Base-by-base conservation (phyloP, 768 basidiomycete species). In the Calocybe indica region DNA sequence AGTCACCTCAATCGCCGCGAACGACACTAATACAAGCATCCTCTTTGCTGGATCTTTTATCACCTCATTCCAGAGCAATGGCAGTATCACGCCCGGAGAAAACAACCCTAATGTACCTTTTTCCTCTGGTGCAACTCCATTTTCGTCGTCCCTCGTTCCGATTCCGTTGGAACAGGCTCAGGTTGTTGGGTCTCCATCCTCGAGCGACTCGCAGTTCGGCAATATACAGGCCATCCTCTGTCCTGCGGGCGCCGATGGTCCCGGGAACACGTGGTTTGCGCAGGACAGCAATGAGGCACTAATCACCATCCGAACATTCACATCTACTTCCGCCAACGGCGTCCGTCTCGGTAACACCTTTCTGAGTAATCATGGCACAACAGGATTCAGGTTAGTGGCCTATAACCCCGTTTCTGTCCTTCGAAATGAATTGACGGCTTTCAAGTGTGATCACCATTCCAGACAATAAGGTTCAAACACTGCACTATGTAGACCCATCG, bases 281-380 rank as follows among this genome's bases (percentile, higher is more conserved):
- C 72, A 78, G 41, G 84, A 91, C 58, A 82, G 79, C 13, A 80
- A 72, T 28, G 67, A 72, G 15, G 86, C 91, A 1, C 72, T 86
- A 46, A 78, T 98, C 54, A 92, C 86, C 29, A 71, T 91, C 38
- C 75, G 85, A 49, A 76, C 83, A n/a, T 89, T 85, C 60, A 70
- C 80, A 28, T 85, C 75, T 58, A 78, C 89, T 48, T 80, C 77
- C 42, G 87, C 82, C 3, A 82, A 74, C 48, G 96, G 95, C 5
- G 61, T 97, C 41, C 82, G 96, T 39, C 70, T 99, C 29, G 94
- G 92, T 28, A 98, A 99, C 67, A 94, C 92, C 6, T 90, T 95
- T 64, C 74, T 83, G 52, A 66, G 73, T 43, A 78, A 83, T 45
- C 83, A 88, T 55, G 87, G 92, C 37, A 95, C 95, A 1, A 88